Evolutionary conservation across 2,329 filamentous ascomycete genomes (phyloP).

Genomic region (Neopestalotiopsis rosae): DNA sequence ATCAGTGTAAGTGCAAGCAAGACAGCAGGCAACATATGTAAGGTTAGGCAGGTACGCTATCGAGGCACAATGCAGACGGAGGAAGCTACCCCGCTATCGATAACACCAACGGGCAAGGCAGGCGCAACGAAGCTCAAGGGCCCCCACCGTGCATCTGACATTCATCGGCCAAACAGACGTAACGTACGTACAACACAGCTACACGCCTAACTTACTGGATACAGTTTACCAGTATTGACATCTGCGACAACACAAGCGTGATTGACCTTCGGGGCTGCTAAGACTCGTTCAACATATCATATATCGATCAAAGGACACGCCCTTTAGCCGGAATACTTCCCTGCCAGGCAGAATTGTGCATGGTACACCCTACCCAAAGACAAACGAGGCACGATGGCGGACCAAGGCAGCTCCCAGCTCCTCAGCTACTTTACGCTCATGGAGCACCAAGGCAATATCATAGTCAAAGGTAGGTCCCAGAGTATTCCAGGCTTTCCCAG

Average conservation of each 20-base stretch:
- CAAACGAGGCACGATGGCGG: constrained; percentile 42
- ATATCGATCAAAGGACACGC: too few species aligned
- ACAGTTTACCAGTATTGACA: too few species aligned
- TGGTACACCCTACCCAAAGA: not conserved
- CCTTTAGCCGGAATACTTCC: not conserved
- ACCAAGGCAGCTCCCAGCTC: constrained; percentile 34
- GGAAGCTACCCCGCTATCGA: constrained; percentile 10
- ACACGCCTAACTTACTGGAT: too few species aligned
- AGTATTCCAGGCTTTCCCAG: not conserved
- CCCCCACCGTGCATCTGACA: too few species aligned
- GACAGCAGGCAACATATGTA: not conserved
- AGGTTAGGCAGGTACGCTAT: not conserved
- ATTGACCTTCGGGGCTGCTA: too few species aligned
- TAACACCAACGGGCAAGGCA: not conserved
- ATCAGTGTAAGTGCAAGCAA: too few species aligned
- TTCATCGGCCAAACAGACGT: too few species aligned
- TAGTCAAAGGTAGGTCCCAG: constrained; percentile 51
- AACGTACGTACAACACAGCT: too few species aligned
- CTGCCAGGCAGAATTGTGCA: not conserved
- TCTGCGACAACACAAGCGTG: too few species aligned
- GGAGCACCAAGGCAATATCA: constrained; percentile 48
- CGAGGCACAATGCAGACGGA: not conserved
- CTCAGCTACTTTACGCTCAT: constrained; percentile 52
- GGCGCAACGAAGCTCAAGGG: too few species aligned
- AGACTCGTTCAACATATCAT: too few species aligned